Base-by-base conservation (phyloP, 805 yeast species). In the Tanozyma kutaoensis region DNA sequence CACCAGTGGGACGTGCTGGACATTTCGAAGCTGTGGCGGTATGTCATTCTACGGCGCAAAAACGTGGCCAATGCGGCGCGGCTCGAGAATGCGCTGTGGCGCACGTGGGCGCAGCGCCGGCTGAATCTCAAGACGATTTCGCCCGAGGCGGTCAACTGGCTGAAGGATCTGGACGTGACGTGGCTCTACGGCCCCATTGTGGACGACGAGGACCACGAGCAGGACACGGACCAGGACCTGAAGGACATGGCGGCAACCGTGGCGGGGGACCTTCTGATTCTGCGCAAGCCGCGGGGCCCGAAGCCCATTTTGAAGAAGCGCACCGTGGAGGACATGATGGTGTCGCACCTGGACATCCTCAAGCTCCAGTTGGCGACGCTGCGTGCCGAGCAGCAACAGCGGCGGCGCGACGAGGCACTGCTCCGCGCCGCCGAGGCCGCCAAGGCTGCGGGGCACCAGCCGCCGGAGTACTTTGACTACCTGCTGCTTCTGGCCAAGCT, bases 1-100 rank as follows among this genome's bases (percentile, higher is more conserved):
- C 95, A 91, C 48, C 67, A 91, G 48, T 91, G 99, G 99, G 82
- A 84, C 40, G 97, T 86, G 37, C 58, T 73, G 4, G 98, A 91
- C 47, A 81, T 91, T 17, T 81, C 93, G 9, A 81, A 81, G 36
- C 82, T 95, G 17, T 91, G 99, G 99, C 66, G 95, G 38, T 91
- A 91, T 48, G 78, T 91, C 31, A 85, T 84, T 23, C 55, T 72
- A 35, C 73, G 79, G 40, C 69, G 93, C 24, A 80, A 80, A 35
- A 88, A 81, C 45, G 78, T 81, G 34, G 93, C 95, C 22, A 55
- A 58, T 35, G 47, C 59, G n/a, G 59, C 60, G 8, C 36, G 62
- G 14, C 39, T 56, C 22, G 63, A 58, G 30, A 56, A 57, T 32
- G 88, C 95, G 11, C 66, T 81, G 26, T 88, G 96, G 96, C 67